A percentile compares a stretch with the other conserved stretches of the same genome.
Conservation (phyloP, 306 rosid genomes). For the Glycine latifolia region DNA sequence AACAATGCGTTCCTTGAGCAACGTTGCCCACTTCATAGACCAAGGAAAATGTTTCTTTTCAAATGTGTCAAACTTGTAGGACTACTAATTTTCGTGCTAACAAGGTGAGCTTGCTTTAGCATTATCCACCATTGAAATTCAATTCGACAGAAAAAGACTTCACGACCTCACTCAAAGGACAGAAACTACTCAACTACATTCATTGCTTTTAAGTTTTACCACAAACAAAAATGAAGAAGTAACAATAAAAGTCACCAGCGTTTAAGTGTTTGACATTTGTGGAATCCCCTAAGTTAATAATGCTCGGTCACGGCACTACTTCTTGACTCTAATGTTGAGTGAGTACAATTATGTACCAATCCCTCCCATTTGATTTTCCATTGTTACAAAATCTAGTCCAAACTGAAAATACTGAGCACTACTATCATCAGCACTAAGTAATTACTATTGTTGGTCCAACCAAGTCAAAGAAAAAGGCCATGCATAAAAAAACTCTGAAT, state of each 20-base stretch:
- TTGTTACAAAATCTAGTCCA: not conserved
- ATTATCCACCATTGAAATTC: constrained; percentile 48
- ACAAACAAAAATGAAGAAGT: not conserved
- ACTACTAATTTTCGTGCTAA: constrained; percentile 15
- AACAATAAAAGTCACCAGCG: not conserved
- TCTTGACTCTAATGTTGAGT: too few relatives aligned
- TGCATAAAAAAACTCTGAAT: too few relatives aligned
- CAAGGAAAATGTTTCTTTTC: constrained; percentile 43
- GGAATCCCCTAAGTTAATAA: not conserved
- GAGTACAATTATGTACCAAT: too few relatives aligned
- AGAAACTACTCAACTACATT: not conserved
- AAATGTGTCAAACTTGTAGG: constrained; percentile 48
- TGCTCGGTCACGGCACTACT: not conserved
- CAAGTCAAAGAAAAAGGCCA: too few relatives aligned
- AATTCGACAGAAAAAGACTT: not conserved
- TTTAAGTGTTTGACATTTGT: constrained; percentile 25
- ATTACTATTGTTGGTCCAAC: too few relatives aligned
- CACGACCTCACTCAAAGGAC: constrained; percentile 30
- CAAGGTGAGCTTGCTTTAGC: not conserved
- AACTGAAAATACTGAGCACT: not conserved
- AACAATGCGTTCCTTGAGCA: constrained; percentile 41
- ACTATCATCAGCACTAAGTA: not conserved
- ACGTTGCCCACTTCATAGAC: constrained; percentile 55
- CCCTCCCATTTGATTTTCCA: not conserved
- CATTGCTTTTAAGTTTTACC: constrained; percentile 4